Conservation (phyloP, 345 rosid genomes). For the Melaleuca quinquenervia region DNA sequence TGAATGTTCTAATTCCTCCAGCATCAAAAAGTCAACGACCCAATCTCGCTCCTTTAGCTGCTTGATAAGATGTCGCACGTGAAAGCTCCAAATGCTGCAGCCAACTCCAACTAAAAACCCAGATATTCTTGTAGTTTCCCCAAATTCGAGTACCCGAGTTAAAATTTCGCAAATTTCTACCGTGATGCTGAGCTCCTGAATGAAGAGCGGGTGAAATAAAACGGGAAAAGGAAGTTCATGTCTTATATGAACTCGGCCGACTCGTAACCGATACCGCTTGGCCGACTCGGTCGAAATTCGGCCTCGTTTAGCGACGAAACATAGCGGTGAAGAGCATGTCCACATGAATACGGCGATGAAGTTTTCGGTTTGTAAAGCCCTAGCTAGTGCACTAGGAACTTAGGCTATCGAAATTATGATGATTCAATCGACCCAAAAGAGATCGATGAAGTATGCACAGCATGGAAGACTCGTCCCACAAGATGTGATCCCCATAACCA, state of each 20-base stretch:
- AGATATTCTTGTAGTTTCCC: not conserved
- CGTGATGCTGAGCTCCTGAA: not conserved
- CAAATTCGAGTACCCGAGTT: not conserved
- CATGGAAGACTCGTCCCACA: not conserved
- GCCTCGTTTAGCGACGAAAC: not conserved
- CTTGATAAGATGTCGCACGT: not conserved
- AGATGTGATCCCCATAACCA: too few species aligned
- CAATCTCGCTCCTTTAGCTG: not conserved
- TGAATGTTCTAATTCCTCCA: not conserved
- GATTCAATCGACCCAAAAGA: not conserved
- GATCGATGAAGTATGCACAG: not conserved
- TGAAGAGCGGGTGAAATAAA: not conserved
- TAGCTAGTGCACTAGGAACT: not conserved
- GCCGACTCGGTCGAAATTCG: too few species aligned
- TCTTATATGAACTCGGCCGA: accelerated
- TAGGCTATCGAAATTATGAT: not conserved
- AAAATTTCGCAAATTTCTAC: not conserved
- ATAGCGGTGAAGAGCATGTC: not conserved
- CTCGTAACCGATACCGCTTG: accelerated
- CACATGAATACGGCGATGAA: not conserved
- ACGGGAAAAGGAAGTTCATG: not conserved
- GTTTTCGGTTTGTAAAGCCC: not conserved
- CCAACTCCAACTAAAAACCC: not conserved
- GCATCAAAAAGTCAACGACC: not conserved
- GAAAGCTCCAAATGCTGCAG: not conserved